Evolutionary conservation across 164 flowering plant species (phyloP).

Genomic region (Piper longum): DNA sequence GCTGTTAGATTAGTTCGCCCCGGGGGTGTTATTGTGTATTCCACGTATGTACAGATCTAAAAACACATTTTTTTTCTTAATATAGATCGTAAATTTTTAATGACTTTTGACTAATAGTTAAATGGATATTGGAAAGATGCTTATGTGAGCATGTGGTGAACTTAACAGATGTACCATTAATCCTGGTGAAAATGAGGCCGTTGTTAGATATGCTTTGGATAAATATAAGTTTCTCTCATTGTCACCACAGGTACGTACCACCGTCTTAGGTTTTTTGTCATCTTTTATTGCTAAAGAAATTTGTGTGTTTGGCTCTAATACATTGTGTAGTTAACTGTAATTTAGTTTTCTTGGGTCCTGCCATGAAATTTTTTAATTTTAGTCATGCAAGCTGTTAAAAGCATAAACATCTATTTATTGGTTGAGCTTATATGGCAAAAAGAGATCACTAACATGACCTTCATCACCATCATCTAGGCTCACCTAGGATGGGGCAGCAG

Average conservation of each 20-base stretch:
- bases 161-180: conserved; percentile 75
- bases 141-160: neutral
- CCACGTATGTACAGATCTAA: conserved; percentile 50
- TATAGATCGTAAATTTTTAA: neutral
- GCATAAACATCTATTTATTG: too few relatives aligned
- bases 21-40: conserved; percentile 87
- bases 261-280: neutral
- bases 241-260: conserved; percentile 52
- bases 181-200: conserved; percentile 95
- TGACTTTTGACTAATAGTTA: neutral
- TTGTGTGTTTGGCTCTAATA: neutral
- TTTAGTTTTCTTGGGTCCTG: too few relatives aligned
- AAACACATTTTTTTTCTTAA: neutral
- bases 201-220: conserved; percentile 94
- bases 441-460: too few relatives aligned
- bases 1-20: conserved; percentile 90
- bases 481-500: too few relatives aligned
- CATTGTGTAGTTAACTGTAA: too few relatives aligned
- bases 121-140: too few relatives aligned
- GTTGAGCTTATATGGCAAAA: too few relatives aligned
- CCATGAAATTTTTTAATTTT: too few relatives aligned
- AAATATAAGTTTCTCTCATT: conserved; percentile 69
- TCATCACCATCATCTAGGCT: too few relatives aligned
- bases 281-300: neutral
- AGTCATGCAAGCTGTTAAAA: too few relatives aligned